These are phyloP conservation scores for Annona squamosa DNA, from an alignment of 164 flowering plant species.

Conservation along the genomic window DNA sequence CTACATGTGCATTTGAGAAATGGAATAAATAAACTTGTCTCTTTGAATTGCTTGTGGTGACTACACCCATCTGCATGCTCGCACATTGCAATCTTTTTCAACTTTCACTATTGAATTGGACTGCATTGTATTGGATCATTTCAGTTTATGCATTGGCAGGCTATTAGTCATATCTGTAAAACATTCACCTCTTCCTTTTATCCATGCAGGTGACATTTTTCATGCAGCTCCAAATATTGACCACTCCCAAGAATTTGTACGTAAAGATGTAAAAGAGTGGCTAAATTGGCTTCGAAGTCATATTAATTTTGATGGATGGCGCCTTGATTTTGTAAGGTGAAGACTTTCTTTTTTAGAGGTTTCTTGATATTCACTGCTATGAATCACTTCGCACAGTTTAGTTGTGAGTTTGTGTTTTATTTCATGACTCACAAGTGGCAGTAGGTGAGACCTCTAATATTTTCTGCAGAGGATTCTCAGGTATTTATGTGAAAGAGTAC, in stretches of 20 bases:
- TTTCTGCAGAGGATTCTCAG: slow-evolving; percentile 51
- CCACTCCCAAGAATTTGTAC: slow-evolving; percentile 58
- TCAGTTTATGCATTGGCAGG: too few relatives aligned
- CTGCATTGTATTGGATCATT: too few relatives aligned
- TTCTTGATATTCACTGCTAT: not conserved
- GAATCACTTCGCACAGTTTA: not conserved
- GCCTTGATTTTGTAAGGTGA: slow-evolving; percentile 62
- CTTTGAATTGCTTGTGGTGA: too few relatives aligned
- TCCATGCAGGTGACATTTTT: slow-evolving; percentile 43
- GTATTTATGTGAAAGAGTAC: slow-evolving; percentile 52
- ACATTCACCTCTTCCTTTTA: not conserved
- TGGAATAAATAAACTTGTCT: too few relatives aligned
- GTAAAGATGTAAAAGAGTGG: slow-evolving; percentile 50
- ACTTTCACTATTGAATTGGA: too few relatives aligned
- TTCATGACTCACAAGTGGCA: not conserved
- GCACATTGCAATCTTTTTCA: not conserved
- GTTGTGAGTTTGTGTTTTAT: not conserved
- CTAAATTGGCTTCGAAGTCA: slow-evolving; percentile 53
- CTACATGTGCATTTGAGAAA: too few relatives aligned
- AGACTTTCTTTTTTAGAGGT: not conserved
- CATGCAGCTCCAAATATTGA: slow-evolving; percentile 65
- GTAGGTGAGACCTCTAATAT: slow-evolving; percentile 1
- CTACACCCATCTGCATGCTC: too few relatives aligned
- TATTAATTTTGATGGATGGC: slow-evolving; percentile 65
- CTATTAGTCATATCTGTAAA: not conserved